Conservation (phyloP, 306 rosid genomes). For the Adenanthera pavonina region DNA sequence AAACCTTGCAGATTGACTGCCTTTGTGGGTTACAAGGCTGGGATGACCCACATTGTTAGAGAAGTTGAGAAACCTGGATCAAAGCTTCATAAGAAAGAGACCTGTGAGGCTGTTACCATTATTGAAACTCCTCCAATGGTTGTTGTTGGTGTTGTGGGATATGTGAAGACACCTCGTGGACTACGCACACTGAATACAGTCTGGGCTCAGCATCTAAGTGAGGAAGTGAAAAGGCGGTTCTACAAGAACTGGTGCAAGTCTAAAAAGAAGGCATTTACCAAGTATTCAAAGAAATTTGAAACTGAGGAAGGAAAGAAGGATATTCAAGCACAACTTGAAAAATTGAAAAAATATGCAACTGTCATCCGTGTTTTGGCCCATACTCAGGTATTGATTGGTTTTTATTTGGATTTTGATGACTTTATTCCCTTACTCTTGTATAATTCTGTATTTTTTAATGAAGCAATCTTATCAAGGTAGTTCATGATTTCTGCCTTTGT, state of each 20-base stretch:
- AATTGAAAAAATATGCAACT: conserved; percentile 66
- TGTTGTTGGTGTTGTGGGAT: conserved; percentile 80
- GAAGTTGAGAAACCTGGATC: conserved; percentile 91
- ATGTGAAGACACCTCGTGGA: conserved; percentile 71
- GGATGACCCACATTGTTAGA: conserved; percentile 87
- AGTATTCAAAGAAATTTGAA: conserved; percentile 62
- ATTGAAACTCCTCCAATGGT: conserved; percentile 82
- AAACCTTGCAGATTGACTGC: conserved; percentile 77
- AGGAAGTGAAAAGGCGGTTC: conserved; percentile 73
- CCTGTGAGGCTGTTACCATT: conserved; percentile 85
- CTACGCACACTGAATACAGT: conserved; percentile 67
- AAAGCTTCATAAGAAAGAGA: conserved; percentile 84
- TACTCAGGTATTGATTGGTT: conserved; percentile 61
- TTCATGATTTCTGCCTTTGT: neutral
- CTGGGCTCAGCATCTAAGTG: conserved; percentile 89
- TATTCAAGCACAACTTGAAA: conserved; percentile 61
- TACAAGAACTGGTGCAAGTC: conserved; percentile 88
- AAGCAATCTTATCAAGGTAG: neutral
- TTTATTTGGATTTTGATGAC: neutral
- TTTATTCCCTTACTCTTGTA: neutral
- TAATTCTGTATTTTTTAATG: neutral
- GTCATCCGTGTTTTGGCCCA: conserved; percentile 81
- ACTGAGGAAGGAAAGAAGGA: conserved; percentile 72
- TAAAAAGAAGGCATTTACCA: conserved; percentile 80
- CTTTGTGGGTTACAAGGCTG: conserved; percentile 81